phyloP scores from a whole-genome alignment of 73 alveolate species.

The Urostyla sp. region DNA sequence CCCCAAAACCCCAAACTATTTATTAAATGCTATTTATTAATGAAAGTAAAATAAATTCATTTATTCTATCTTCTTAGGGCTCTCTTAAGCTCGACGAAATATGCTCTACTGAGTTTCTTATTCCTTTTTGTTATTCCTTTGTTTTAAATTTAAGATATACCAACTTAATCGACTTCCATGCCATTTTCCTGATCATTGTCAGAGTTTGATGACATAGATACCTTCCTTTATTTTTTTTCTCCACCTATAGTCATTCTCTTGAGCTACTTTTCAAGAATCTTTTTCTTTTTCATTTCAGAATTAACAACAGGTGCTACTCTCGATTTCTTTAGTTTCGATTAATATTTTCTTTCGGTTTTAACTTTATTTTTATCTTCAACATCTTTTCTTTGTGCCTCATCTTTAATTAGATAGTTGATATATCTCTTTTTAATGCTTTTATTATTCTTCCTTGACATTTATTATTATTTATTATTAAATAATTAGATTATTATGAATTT shows the following conservation, averaged over 20 bases:
- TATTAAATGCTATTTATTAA: no score
- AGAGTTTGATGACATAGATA: not conserved
- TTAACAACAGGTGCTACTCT: conserved; percentile 27
- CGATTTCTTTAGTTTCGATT: not conserved
- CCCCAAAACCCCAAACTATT: no score
- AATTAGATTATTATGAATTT: no score
- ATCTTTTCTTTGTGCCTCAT: no score
- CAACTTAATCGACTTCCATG: conserved; percentile 41
- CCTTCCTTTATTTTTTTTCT: conserved; percentile 7
- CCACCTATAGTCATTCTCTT: conserved; percentile 35
- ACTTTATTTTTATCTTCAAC: no score
- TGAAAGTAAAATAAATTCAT: no score
- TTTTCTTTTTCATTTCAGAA: conserved; percentile 40
- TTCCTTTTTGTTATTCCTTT: conserved; percentile 37
- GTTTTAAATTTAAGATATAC: not conserved
- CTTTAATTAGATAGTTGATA: no score
- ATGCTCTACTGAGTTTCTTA: conserved; percentile 41
- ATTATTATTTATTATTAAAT: no score
- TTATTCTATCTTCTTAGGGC: conserved; percentile 46
- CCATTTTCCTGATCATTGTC: conserved; percentile 5
- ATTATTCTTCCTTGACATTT: no score
- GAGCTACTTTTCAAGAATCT: conserved; percentile 21
- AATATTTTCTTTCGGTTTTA: no score
- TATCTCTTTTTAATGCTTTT: no score
- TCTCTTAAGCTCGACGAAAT: conserved; percentile 7